Evolutionary conservation across 1,139 yeast genomes (phyloP), one percentile per base, ranked within the genome.

Genomic region (Pichia terricola): DNA sequence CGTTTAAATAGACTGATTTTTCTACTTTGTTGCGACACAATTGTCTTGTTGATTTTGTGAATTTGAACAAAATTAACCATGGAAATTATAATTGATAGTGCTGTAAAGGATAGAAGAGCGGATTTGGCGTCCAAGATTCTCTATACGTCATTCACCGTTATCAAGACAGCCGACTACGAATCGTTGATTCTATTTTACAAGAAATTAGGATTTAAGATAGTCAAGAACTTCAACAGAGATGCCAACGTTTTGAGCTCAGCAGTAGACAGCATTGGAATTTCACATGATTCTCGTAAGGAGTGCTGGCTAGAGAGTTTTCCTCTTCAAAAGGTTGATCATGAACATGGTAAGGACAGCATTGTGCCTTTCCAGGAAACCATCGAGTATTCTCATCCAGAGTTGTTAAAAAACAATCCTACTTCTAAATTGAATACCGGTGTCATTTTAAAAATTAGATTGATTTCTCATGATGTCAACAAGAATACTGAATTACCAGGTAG

Each of bases 271-370:
- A 59, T 47, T 10, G 89, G 89, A 4, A 68, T 82, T 38, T 74
- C 86, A 26, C 69, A 68, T 47, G 85, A 80, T 51, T 81, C 88
- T 1, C 56, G 79, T 43, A 72, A 70, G 51, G 94, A 83, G 61
- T 63, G 76, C 38, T 83, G 94, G 91, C 59, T 82, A 40, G 84
- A 81, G 56, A 67, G 79, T 27, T 81, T 79, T 61, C 85, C 85
- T 40, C 74, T 77, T 43, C 72, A 73, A 52, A 46, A 65, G 27
- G 59, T 56, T 26, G 57, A 65, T 11, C 43, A 44, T 11, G 57
- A 54, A 4, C 37, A 44, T 16, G 36, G 46, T 3, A 41, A 16
- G 22, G 22, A 16, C 22, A 16, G 22, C 22, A 16, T 16, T 16
- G 22, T 16, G 22, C 22, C 22, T 16, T 16, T 16, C 22, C 22